Evolutionary conservation across 495 filamentous ascomycete species (phyloP).

Genomic region (Aspergillus affinis): DNA sequence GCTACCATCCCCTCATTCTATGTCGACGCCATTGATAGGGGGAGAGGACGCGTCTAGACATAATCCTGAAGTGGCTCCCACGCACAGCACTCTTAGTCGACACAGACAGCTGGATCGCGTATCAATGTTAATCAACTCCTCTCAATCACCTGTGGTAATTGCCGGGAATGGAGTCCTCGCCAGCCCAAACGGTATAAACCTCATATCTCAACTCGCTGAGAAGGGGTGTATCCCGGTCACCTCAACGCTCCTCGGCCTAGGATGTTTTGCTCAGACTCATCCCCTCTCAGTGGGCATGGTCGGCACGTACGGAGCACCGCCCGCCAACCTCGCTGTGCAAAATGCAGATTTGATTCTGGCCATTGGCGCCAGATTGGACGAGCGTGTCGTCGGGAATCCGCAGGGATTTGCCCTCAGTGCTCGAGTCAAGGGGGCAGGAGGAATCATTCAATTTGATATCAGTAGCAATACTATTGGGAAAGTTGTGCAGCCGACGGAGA

Average conservation of each 20-base stretch:
- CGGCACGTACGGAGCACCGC: constrained; percentile 64
- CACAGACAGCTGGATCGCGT: constrained; percentile 50
- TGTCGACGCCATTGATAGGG: constrained; percentile 35
- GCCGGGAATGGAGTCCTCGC: constrained; percentile 58
- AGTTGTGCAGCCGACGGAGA: constrained; percentile 59
- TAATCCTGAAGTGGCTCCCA: too few species aligned
- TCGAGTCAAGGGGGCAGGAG: constrained; percentile 53
- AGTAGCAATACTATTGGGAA: constrained; percentile 66
- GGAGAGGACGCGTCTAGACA: not conserved
- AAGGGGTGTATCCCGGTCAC: too few species aligned
- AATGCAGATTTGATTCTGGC: constrained; percentile 62
- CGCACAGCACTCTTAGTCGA: constrained; percentile 39
- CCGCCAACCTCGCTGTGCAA: constrained; percentile 65
- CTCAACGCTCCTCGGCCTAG: constrained; percentile 66
- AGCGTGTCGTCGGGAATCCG: constrained; percentile 56
- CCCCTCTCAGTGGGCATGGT: constrained; percentile 61
- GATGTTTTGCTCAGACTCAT: constrained; percentile 59
- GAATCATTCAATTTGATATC: constrained; percentile 66
- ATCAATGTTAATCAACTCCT: constrained; percentile 54
- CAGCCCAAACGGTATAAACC: not conserved
- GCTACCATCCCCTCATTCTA: constrained; percentile 49
- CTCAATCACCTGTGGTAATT: constrained; percentile 62
- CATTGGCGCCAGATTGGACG: constrained; percentile 62
- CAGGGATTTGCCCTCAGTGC: constrained; percentile 59
- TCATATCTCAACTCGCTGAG: too few species aligned